Base-by-base conservation (phyloP, 306 rosid species). In the Potentilla sterilis region DNA sequence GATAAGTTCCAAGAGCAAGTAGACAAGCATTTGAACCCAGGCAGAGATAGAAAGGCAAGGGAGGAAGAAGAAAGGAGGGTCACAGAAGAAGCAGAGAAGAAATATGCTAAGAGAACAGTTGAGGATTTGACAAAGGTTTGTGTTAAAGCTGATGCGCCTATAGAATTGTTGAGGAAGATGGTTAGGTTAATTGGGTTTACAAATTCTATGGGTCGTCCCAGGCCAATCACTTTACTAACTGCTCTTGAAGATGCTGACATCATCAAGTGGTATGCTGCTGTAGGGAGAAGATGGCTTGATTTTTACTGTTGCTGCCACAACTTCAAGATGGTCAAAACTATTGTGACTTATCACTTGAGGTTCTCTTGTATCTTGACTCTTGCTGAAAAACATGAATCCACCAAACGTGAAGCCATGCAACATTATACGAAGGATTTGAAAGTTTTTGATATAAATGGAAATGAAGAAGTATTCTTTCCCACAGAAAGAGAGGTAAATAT, bases 331-430 rank as follows among this genome's bases (percentile, higher is more conserved):
- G 94, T 94, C 65, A 94, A 94, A 82, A 94, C 89, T 75, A 69
- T 89, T 77, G 94, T 91, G 35, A 79, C 79, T 69, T 93, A 91
- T 87, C 98, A 93, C 82, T 66, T 93, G 86, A 91, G 97, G 83
- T 93, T 93, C 85, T 93, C 98, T 32, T 94, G 98, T 73, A 88
- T 94, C 69, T 76, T 91, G 86, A 91, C 97, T 69, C 69, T 94
- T 76, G 98, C 98, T 18, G 96, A 91, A 85, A 91, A 91, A 80
- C 97, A 91, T 73, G 97, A 89, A 78, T 89, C 96, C 62, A 83
- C 96, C 44, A 94, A 94, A 86, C 78, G 70, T 2, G 93, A 91
- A 82, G 88, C 92, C 49, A 91, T 91, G 77, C 87, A 84, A 79
- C 92, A 86, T 80, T 94, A 80, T 69, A 88, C 89, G 78, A 94